Evolutionary conservation across 139 green algal species (phyloP), one percentile per base, ranked within the genome.

Genomic region (Chlamydomonas eustigma): DNA sequence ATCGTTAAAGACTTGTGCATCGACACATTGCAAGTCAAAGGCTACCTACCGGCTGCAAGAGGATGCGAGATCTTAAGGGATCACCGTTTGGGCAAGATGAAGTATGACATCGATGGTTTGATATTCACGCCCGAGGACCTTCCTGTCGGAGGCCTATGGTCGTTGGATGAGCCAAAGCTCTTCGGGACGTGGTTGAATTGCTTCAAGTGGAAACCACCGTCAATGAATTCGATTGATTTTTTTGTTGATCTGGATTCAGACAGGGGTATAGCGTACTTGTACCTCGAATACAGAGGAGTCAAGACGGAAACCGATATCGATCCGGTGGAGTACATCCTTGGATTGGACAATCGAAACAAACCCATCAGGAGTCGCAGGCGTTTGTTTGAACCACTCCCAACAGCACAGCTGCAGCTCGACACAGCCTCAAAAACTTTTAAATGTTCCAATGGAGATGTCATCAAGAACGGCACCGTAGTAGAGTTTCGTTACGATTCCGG

Each of bases 101-200:
- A 32, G 12, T 50, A 51, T 35, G 8, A 50, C 8, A 50, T 50
- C 33, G 66, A 74, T 33, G 66, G 66, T 18, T 50, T 51, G 33
- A 50, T 74, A 33, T 51, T 50, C 66, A 74, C 28, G 66, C 66
- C 66, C 18, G 63, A 31, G 63, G n/a, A 70, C 18, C 63, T 70
- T 35, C 63, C 63, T 18, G 63, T 70, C 24, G 63, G 63, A 5
- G 63, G 63, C n/a, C 6, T 22, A 6, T 70, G 30, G 24, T 22
- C 63, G 63, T 8, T 5, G 44, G 44, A 58, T 18, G 18, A 6
- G 8, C 6, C 32, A 31, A 35, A 31, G 63, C 18, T 31, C 8
- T 37, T 22, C 63, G n/a, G 63, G 24, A 70, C 6, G 8, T 70
- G 63, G 63, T 5, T 25, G 33, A 6, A 25, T 8, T 32, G 44